Conservation (phyloP, 345 rosid species). For the Heritiera littoralis region DNA sequence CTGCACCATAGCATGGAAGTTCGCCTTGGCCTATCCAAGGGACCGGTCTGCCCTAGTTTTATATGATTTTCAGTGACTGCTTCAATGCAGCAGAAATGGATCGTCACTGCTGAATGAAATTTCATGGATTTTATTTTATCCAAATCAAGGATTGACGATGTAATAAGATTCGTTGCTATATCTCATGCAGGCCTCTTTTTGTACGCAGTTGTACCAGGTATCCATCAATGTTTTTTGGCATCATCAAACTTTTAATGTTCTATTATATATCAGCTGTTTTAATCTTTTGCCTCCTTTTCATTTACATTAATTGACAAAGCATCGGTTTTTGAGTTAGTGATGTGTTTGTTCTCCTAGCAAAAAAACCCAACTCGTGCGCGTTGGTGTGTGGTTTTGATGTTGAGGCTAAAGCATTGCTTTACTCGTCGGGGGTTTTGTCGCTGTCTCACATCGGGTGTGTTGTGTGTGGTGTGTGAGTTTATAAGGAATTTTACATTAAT, state of each 20-base stretch:
- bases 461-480: too few species aligned
- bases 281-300: neutral
- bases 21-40: constrained; percentile 74
- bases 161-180: neutral
- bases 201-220: neutral
- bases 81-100: neutral
- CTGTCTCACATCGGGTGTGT: too few species aligned
- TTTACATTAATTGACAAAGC: neutral
- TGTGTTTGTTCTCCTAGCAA: too few species aligned
- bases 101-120: neutral
- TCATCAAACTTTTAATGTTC: neutral
- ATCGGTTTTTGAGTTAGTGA: too few species aligned
- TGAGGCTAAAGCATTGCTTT: too few species aligned
- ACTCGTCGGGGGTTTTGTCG: too few species aligned
- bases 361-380: too few species aligned
- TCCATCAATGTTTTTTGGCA: too few species aligned
- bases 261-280: neutral
- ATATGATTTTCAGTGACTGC: constrained; percentile 32
- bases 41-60: constrained; percentile 69
- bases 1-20: constrained; percentile 90
- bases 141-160: neutral
- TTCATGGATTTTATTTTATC: constrained; percentile 1
- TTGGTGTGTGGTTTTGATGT: too few species aligned
- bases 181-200: neutral
- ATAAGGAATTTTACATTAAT: too few species aligned